Evolutionary conservation across 805 yeast genomes (phyloP), one percentile per base, ranked within the genome.

Genomic region (Saturnispora saitoi): DNA sequence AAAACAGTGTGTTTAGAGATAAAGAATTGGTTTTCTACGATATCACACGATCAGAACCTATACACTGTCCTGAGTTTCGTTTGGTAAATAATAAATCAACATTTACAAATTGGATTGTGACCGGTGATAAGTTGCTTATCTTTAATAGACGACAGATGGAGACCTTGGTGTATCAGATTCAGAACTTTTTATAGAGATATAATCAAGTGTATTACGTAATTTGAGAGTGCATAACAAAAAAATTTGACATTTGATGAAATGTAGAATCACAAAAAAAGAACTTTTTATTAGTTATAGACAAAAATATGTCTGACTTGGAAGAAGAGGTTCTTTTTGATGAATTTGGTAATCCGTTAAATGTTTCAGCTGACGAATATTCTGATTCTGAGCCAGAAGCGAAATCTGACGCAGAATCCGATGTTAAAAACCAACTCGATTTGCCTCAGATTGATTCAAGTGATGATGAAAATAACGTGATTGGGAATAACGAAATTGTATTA

Each of bases 301-400:
- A 34, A 15, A 17, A 17, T 8, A 34, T 34, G 38, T 9, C 38
- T 17, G 24, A 34, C 38, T 9, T 32, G n/a, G 36, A 32, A 32
- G 45, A 28, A 32, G 78, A 76, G 79, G 85, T 80, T 51, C 60
- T 80, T 26, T 87, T 83, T 64, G 96, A 88, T 64, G 96, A 88
- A 74, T 83, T 83, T 62, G 91, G 91, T 41, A 83, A 83, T 59
- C 70, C 73, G 32, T 70, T 84, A 19, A 83, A 81, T 12, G 80
- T 70, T 40, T 67, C 73, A 6, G 42, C 37, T 3, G 62, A 59
- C 8, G 76, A 67, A 54, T 72, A 78, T 1, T 45, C 54, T 3
- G 57, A 49, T 8, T 80, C 72, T 45, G 62, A 65, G 7, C 54
- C 62, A 12, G 58, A 53, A 29, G 58, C 47, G 6, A 32, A 28